Percentiles rank a stretch among this genome's conserved stretches.
phyloP scores from a whole-genome alignment of 1,284 basidiomycete genomes.

The Thecaphora frezii region DNA sequence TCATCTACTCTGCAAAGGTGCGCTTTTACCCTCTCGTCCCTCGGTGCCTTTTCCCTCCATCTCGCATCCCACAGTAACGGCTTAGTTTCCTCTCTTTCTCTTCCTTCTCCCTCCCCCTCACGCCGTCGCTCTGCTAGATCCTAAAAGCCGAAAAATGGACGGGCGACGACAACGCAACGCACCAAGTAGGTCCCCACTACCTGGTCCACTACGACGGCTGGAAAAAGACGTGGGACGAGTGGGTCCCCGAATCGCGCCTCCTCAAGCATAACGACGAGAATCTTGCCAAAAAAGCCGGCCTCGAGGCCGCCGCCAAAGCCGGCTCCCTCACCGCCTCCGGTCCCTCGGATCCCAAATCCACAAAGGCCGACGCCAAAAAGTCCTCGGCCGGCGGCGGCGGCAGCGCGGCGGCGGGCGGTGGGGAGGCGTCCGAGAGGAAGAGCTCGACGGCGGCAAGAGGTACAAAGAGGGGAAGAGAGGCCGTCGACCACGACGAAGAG shows the following conservation, averaged over 20 bases:
- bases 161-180: constrained; percentile 68
- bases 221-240: constrained; percentile 99
- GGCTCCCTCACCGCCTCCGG: constrained; percentile 45
- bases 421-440: constrained; percentile 40
- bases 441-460: constrained; percentile 15
- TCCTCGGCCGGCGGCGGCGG: constrained; percentile 2
- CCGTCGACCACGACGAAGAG: constrained; percentile 61
- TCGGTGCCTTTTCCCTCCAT: not conserved
- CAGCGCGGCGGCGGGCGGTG: not conserved
- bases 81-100: not conserved
- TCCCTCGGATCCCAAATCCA: constrained; percentile 26
- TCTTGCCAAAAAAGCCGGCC: constrained; percentile 70
- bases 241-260: constrained; percentile 81
- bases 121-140: constrained; percentile 62
- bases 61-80: not conserved
- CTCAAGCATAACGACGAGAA: constrained; percentile 86
- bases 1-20: constrained; percentile 90
- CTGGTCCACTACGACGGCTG: constrained; percentile 99
- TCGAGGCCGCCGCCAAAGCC: constrained; percentile 57
- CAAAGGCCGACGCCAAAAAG: constrained; percentile 13
- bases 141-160: constrained; percentile 78
- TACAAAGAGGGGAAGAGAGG: constrained; percentile 26
- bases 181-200: constrained; percentile 77
- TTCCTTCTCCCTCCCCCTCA: constrained; percentile 1
- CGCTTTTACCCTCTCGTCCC: constrained; percentile 12